Base-by-base conservation (phyloP, 2,329 filamentous ascomycete species). In the Sarocladium strictum region DNA sequence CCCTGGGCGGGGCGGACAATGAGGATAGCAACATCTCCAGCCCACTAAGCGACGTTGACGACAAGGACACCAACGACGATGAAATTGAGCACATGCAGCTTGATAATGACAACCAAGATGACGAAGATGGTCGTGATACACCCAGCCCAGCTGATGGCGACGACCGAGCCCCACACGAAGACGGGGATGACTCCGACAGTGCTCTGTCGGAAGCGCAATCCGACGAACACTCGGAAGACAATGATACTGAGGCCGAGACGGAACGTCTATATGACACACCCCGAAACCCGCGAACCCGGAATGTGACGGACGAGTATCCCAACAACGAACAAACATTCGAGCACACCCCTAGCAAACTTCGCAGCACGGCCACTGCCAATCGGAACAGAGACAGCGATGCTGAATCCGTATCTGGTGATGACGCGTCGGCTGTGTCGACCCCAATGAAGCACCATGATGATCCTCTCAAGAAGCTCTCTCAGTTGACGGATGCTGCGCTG, bases 231-330 rank as follows among this genome's bases (percentile, higher is more conserved):
- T 72, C 68, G 2, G 70, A 72, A 24, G 76, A 73, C 61, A 81
- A 84, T 64, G 82, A 83, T 67, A 86, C 92, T 3, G 93, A 97
- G 71, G 93, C 93, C 32, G 93, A 97, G 72, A 97, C 93, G 1
- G 92, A 97, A 72, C 86, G 94, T 56, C 79, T 99, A 57, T 94
- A 94, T 65, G 85, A 89, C 65, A 96, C 90, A n/a, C 91, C 92
- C 17, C 83, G 84, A 58, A 88, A 78, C 64, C 72, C 79, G 64
- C 78, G 84, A 60, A 78, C 82, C 62, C 77, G 79, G 62, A 80
- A 86, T 62, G 80, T 87, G 10, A 76, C 85, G 41, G 69, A 86
- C 54, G 76, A 76, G 61, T 74, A 76, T 59, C 81, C 78, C 65
- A 76, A 78, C 54, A 76, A 78, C 56, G 78, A 73, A 54, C 73